These are phyloP conservation scores for Spergularia azorica DNA, from an alignment of 179 eudicot species.

Conservation along the genomic window DNA sequence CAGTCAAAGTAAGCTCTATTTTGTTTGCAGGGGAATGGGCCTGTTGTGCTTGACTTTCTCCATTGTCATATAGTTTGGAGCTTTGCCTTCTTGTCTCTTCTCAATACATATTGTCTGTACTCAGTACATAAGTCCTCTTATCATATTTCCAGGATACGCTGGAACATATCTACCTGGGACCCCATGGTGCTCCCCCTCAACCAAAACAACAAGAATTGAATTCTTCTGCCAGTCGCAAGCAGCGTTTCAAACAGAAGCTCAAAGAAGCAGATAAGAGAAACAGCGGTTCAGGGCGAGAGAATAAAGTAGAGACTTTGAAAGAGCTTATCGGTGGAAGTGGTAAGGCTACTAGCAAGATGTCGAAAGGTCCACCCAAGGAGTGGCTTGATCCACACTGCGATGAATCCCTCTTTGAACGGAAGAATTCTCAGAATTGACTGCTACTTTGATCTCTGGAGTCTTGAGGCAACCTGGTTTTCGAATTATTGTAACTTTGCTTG, in stretches of 20 bases:
- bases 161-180: constrained; percentile 91
- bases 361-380: constrained; percentile 66
- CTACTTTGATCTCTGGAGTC: background rate
- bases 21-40: background rate
- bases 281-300: constrained; percentile 66
- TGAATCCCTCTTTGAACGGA: constrained; percentile 69
- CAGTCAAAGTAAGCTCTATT: constrained; percentile 43
- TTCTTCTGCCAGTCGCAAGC: constrained; percentile 63
- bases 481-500: background rate
- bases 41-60: background rate
- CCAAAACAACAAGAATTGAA: constrained; percentile 68
- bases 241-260: constrained; percentile 81
- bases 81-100: background rate
- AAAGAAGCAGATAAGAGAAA: constrained; percentile 75
- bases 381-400: constrained; percentile 96
- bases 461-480: background rate
- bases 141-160: constrained; percentile 46
- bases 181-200: constrained; percentile 95
- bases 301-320: constrained; percentile 67
- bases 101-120: background rate
- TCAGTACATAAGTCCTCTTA: background rate
- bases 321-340: constrained; percentile 78
- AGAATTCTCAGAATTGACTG: constrained; percentile 27
- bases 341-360: constrained; percentile 36
- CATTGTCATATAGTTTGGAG: background rate